Base-by-base conservation (phyloP, 805 yeast genomes). In the Kuraishia hungarica region DNA sequence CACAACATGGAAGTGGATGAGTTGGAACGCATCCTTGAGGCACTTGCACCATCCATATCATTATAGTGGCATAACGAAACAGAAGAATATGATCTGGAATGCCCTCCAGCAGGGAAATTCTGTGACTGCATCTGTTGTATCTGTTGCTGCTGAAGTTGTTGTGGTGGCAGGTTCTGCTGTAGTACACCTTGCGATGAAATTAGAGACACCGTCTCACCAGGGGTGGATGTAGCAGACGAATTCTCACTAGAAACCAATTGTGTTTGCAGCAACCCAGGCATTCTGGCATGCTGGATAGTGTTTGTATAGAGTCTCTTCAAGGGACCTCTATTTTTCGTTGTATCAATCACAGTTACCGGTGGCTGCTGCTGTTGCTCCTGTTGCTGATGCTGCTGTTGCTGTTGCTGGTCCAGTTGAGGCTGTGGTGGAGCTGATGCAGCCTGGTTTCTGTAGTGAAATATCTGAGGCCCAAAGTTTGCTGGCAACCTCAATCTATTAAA, bases 221-320 rank as follows among this genome's bases (percentile, higher is more conserved):
- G 28, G 17, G 51, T 49, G 3, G 35, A 49, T 8, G 35, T 22
- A 47, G 35, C 51, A 26, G 35, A 23, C 51, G 51, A 23, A 35
- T 35, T 35, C 8, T 35, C 43, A 13, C 43, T 35, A 17, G 17
- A 35, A 15, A 7, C 15, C 17, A 35, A 35, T 15, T 35, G 43
- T 15, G 43, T 7, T 35, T 35, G 43, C 43, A 35, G 11, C 43
- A 35, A 13, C 43, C 43, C 43, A 21, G 58, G 54, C 24, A 52
- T n/a, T 46, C 59, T 28, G 8, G 55, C 39, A 10, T 54, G 55
- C 24, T 51, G 57, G 5, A 53, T 22, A 47, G 51, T 35, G 29
- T 56, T 50, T 11, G 59, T 53, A 29, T 53, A 57, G 48, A 35
- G 52, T 48, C 59, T 47, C 51, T 57, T 57, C 53, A 57, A 53